phyloP scores from a whole-genome alignment of 2,329 filamentous ascomycete genomes.

The Penicillium griseofulvum region DNA sequence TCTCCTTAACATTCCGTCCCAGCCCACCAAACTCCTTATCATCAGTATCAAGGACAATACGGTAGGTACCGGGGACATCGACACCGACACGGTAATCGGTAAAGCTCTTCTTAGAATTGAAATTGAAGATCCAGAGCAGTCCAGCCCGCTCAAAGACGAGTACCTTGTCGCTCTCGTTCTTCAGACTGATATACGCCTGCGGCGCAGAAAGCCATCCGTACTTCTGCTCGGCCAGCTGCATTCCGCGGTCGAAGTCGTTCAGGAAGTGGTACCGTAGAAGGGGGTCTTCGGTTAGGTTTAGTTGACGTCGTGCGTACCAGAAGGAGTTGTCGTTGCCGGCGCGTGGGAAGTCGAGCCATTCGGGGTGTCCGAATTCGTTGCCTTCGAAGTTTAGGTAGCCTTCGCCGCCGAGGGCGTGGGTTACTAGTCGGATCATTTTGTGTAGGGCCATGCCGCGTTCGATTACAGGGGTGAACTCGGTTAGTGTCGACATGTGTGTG shows the following conservation, averaged over 20 bases:
- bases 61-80: constrained; percentile 79
- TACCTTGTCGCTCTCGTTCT: constrained; percentile 91
- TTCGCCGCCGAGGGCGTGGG: constrained; percentile 87
- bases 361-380: constrained; percentile 97
- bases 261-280: constrained; percentile 86
- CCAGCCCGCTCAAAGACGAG: constrained; percentile 93
- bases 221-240: constrained; percentile 84
- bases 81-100: constrained; percentile 90
- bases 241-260: constrained; percentile 87
- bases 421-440: constrained; percentile 96
- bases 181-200: constrained; percentile 90
- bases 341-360: constrained; percentile 98
- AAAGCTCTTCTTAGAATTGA: constrained; percentile 80
- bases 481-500: constrained; percentile 89
- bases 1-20: constrained; percentile 71
- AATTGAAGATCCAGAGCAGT: constrained; percentile 93
- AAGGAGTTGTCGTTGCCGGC: constrained; percentile 90
- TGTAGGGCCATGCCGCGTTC: constrained; percentile 88
- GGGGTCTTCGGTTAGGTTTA: constrained; percentile 84
- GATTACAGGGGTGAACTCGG: constrained; percentile 81
- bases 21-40: constrained; percentile 74
- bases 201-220: constrained; percentile 85
- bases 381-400: constrained; percentile 98
- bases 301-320: constrained; percentile 89
- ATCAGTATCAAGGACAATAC: constrained; percentile 81